Evolutionary conservation across 2,329 filamentous ascomycete species (phyloP).

Genomic region (Tolypocladium album): DNA sequence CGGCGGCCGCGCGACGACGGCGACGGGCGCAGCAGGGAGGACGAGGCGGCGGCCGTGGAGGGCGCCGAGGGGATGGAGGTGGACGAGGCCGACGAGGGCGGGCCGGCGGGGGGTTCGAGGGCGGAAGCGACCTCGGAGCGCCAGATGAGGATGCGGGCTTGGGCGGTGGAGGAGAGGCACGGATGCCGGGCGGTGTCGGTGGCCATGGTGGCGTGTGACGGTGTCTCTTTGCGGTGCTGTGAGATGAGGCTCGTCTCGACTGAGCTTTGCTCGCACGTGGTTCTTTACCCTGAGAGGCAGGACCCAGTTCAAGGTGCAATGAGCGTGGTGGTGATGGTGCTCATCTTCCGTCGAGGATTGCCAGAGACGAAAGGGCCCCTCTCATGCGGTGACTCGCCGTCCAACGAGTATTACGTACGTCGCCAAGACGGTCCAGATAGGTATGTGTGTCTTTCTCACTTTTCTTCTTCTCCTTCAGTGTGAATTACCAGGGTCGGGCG

Average conservation of each 20-base stretch:
- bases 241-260: not conserved
- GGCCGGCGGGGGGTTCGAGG: slow-evolving; percentile 11
- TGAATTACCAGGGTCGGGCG: not conserved
- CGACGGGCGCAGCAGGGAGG: slow-evolving; percentile 14
- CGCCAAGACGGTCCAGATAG: not conserved
- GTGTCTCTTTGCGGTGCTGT: not conserved
- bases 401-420: not conserved
- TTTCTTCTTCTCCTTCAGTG: not conserved
- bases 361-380: not conserved
- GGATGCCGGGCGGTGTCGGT: slow-evolving; percentile 5
- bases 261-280: not conserved
- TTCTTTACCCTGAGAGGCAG: not conserved
- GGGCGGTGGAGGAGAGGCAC: slow-evolving; percentile 20
- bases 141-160: slow-evolving; percentile 37
- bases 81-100: slow-evolving; percentile 15
- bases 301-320: not conserved
- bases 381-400: not conserved
- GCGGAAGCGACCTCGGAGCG: slow-evolving; percentile 33
- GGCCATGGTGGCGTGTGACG: not conserved
- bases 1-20: slow-evolving; percentile 13
- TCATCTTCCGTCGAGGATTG: not conserved
- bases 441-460: not conserved
- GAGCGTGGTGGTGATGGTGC: too few species aligned
- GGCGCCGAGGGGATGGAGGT: slow-evolving; percentile 15
- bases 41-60: slow-evolving; percentile 18